phyloP scores from a whole-genome alignment of 1,139 yeast genomes.

The Nematodospora anomalae region DNA sequence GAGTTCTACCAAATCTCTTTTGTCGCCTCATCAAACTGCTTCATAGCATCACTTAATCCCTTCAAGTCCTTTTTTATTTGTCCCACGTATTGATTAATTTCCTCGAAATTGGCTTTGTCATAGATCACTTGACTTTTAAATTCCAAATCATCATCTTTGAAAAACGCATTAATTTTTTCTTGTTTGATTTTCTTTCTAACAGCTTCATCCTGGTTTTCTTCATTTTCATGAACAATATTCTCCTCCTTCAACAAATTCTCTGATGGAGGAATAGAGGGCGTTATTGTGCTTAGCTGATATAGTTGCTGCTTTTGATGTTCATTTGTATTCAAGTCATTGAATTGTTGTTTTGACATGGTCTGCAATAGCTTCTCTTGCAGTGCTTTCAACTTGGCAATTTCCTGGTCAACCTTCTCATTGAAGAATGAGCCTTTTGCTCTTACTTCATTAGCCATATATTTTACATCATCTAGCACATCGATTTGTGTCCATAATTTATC shows the following conservation, averaged over 20 bases:
- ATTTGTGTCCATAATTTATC: slow-evolving; percentile 87
- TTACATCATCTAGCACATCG: slow-evolving; percentile 82
- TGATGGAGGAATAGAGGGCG: slow-evolving; percentile 5
- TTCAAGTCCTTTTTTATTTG: slow-evolving; percentile 35
- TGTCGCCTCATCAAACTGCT: slow-evolving; percentile 40
- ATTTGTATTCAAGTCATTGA: slow-evolving; percentile 16
- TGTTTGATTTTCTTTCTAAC: slow-evolving; percentile 9
- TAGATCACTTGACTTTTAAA: slow-evolving; percentile 16
- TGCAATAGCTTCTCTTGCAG: slow-evolving; percentile 63
- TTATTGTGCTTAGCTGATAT: slow-evolving; percentile 14
- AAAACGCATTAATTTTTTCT: slow-evolving; percentile 23
- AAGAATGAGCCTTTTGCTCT: slow-evolving; percentile 58
- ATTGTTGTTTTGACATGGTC: slow-evolving; percentile 49
- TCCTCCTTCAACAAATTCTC: slow-evolving; percentile 10
- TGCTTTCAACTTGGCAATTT: slow-evolving; percentile 54
- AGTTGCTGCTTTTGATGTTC: slow-evolving; percentile 37
- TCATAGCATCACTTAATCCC: slow-evolving; percentile 41
- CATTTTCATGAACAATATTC: slow-evolving; percentile 10
- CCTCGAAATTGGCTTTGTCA: slow-evolving; percentile 39
- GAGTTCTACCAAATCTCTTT: slow-evolving; percentile 38
- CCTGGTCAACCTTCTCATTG: slow-evolving; percentile 57
- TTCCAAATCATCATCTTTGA: slow-evolving; percentile 18
- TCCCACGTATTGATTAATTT: slow-evolving; percentile 36
- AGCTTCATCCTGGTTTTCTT: slow-evolving; percentile 14
- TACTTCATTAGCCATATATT: slow-evolving; percentile 59